Evolutionary conservation across 257 asterid species (phyloP).

Genomic region (Solanum rostratum): DNA sequence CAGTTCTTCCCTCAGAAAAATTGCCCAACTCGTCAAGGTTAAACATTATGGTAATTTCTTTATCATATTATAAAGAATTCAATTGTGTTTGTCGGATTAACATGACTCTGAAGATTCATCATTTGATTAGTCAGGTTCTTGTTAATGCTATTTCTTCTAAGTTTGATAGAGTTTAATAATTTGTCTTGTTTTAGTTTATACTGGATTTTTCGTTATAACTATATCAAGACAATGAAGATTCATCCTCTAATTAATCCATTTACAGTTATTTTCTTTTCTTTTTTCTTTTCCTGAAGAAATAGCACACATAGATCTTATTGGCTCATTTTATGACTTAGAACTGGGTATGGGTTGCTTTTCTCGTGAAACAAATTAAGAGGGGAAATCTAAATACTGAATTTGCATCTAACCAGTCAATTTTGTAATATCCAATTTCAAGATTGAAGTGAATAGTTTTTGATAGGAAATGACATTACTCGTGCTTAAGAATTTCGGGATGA

Average conservation of each 20-base stretch:
- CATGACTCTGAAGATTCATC: not conserved
- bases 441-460: not conserved
- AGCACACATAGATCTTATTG: not conserved
- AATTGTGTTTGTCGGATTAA: not conserved
- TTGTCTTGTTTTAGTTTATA: not conserved
- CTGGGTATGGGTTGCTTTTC: not conserved
- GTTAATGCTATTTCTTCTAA: not conserved
- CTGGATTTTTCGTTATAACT: not conserved
- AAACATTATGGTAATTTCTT: slow-evolving; percentile 42
- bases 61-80: too few species aligned
- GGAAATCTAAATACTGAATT: not conserved
- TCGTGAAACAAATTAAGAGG: not conserved
- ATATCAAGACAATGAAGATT: not conserved
- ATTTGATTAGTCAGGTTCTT: not conserved
- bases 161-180: not conserved
- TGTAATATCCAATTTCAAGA: not conserved
- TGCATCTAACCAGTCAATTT: not conserved
- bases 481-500: not conserved
- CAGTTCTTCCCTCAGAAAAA: slow-evolving; percentile 54
- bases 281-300: not conserved
- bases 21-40: slow-evolving; percentile 54
- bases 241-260: not conserved
- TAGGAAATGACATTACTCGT: not conserved
- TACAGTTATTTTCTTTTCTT: not conserved
- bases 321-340: not conserved